Evolutionary conservation across 2,329 filamentous ascomycete genomes (phyloP), one percentile per base, ranked within the genome.

Genomic region (Plectosphaerella sp.): DNA sequence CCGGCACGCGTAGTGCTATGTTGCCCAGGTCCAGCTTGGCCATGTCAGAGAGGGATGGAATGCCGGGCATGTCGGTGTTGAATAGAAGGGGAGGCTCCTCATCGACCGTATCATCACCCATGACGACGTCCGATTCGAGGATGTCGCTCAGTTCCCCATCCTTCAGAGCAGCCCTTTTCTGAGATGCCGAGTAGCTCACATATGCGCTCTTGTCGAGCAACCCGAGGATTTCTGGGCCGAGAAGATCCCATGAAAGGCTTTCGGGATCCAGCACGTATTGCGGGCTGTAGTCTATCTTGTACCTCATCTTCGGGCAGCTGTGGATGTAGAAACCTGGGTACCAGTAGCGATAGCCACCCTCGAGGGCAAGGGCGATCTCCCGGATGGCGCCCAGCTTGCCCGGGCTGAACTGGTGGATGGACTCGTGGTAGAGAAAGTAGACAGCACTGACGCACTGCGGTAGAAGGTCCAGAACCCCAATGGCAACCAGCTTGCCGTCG

Each of bases 241-340:
- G 64, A 0, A 72, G 71, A 56, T 85, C 74, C 87, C 87, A 91
- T 9, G 69, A 64, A 56, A 86, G 73, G 0, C 77, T 78, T 55
- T 84, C 80, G 0, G 87, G 86, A 57, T 92, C 87, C 11, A 93
- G 76, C 11, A 94, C 78, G 61, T 86, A 82, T 62, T 91, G 87
- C 2, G 88, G 89, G 11, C 77, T 75, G 65, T 89, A 94, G 62
- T 91, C 86, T 53, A 85, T 87, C 72, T 94, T 94, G 73, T 94
- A 94, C 59, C 78, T 77, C 89, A 94, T 93, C 72, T 94, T 94
- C 50, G 80, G 76, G 61, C 89, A 93, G 51, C 73, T 83, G 65
- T 92, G 88, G 54, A 94, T 93, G 61, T 93, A 94, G 67, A 84
- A 93, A 6, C 89, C 85, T 6, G 79, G 86, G 68, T 93, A 94